Evolutionary conservation across 2,329 filamentous ascomycete genomes (phyloP).

Genomic region (Trichophyton equinum): DNA sequence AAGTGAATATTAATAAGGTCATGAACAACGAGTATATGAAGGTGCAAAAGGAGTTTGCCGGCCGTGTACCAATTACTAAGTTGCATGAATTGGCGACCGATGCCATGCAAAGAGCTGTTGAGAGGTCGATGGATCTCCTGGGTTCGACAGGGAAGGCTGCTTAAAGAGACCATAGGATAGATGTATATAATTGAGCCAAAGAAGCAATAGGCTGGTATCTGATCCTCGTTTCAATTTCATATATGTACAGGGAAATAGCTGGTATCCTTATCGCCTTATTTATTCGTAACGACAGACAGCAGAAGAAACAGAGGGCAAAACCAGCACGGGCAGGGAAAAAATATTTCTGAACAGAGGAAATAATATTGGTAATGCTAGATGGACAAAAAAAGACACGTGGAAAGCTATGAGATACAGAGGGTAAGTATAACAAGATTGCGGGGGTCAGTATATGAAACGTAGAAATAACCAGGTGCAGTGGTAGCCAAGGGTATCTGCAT

Average conservation of each 20-base stretch:
- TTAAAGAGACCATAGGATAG: background rate
- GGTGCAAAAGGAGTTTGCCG: slow-evolving; percentile 39
- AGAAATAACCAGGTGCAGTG: background rate
- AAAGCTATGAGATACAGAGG: background rate
- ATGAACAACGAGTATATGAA: slow-evolving; percentile 41
- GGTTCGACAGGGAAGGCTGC: slow-evolving; percentile 29
- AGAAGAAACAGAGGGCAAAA: background rate
- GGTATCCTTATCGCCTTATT: background rate
- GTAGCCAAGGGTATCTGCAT: background rate
- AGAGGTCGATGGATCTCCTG: slow-evolving; percentile 44
- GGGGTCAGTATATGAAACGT: background rate
- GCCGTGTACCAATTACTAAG: slow-evolving; percentile 40
- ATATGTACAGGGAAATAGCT: background rate
- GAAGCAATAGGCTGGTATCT: background rate
- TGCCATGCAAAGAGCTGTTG: slow-evolving; percentile 44
- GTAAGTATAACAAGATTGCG: background rate
- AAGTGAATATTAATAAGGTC: slow-evolving; percentile 49
- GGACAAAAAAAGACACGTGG: background rate
- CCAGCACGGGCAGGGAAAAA: background rate
- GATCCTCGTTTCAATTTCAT: background rate
- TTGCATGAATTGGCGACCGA: slow-evolving; percentile 44
- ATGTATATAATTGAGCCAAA: background rate
- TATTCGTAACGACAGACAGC: background rate
- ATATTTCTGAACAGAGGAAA: background rate
- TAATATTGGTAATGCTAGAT: slow-evolving; percentile 1